Evolutionary conservation across 306 rosid species (phyloP), one percentile per base, ranked within the genome.

Genomic region (Quercus mongolica): DNA sequence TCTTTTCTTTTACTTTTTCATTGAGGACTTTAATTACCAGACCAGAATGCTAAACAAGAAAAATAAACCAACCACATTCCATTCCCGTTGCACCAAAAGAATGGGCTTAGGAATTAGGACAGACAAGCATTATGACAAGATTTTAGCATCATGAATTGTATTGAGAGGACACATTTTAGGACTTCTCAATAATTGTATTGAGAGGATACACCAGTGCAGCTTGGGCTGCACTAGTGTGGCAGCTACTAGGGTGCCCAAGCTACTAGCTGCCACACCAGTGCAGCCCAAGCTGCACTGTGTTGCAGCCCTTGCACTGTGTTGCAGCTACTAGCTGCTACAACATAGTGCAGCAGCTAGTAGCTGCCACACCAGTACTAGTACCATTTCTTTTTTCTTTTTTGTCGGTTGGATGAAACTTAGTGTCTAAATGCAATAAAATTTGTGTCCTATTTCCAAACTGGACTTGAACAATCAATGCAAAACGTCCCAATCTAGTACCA

Each of bases 81-180:
- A 18, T 58, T 61, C 76, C n/a, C 26, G 68, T 79, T 56, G 63
- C 74, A 82, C 44, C 56, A 11, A 74, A 46, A 69, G 46, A 71
- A 49, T 56, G 59, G 75, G 56, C 58, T 25, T 25, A 25, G 26
- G 26, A 25, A 25, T 44, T 21, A 44, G 4, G 69, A 46, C 20
- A n/a, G 44, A 23, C 56, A 61, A 75, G 67, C 74, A 76, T 52
- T 78, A 81, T 58, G 35, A 77, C 19, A 30, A 81, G 84, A 72
- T 55, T 78, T 85, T 79, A 95, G 97, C 59, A 94, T 92, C 99
- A 92, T 95, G 89, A 90, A 91, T 84, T 82, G 84, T 91, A 92
- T 58, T 81, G 94, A 80, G 97, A 91, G 77, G 96, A 31, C 30
- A 19, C 12, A 17, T 28, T 64, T 17, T 28, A 64, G 26, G n/a